phyloP scores from a whole-genome alignment of 2,329 filamentous ascomycete species.

The Trichocomaceae sp. region DNA sequence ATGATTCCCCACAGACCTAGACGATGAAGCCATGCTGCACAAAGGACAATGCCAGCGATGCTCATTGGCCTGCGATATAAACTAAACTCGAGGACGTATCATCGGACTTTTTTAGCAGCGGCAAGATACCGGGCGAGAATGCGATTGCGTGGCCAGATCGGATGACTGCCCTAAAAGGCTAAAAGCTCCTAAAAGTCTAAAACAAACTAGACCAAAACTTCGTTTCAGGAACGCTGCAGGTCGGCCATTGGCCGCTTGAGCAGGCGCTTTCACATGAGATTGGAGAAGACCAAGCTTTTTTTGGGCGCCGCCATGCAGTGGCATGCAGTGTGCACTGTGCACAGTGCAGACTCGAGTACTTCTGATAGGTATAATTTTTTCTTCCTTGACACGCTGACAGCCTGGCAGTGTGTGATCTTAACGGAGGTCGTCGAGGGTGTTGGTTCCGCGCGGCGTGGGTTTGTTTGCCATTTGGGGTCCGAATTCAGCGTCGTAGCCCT shows the following conservation, averaged over 20 bases:
- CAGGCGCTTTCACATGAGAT: not conserved
- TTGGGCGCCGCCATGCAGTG: too few species aligned
- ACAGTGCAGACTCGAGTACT: too few species aligned
- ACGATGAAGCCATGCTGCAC: not conserved
- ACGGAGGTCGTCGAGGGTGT: too few species aligned
- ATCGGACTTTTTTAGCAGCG: not conserved
- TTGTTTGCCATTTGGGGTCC: not conserved
- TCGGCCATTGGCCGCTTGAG: not conserved
- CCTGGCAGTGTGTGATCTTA: too few species aligned
- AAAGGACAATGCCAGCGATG: not conserved
- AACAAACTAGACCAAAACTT: not conserved
- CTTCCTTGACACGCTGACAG: too few species aligned
- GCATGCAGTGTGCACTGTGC: too few species aligned
- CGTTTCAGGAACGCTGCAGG: not conserved
- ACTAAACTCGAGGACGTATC: not conserved
- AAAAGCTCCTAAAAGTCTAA: too few species aligned
- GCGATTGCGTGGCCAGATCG: constrained; percentile 1
- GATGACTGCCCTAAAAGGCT: not conserved
- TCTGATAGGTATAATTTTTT: too few species aligned
- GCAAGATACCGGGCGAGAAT: not conserved
- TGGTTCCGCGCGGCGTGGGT: not conserved
- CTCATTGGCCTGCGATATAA: not conserved
- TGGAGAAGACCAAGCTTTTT: not conserved
- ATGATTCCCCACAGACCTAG: constrained; percentile 3
- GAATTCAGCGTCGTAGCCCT: not conserved